A percentile compares a stretch with the other conserved stretches of the same genome.
These are phyloP conservation scores for Conringia planisiliqua DNA, from an alignment of 345 rosid species.

Conservation along the genomic window DNA sequence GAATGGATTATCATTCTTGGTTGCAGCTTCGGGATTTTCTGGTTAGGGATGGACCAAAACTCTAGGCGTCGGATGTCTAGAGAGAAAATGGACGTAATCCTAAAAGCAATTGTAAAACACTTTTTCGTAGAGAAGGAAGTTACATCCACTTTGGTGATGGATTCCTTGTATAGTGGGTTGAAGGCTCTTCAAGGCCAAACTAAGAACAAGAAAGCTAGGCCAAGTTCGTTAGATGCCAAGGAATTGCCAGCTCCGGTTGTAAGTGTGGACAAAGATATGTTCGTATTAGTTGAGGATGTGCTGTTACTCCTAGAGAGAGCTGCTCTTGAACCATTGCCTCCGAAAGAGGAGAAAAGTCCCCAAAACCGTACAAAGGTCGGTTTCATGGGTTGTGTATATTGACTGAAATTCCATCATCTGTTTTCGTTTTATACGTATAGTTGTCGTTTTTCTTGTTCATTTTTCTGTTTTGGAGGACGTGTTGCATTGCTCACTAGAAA, in stretches of 20 bases:
- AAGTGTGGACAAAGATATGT: slow-evolving; percentile 72
- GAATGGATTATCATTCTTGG: slow-evolving; percentile 12
- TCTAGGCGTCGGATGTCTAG: slow-evolving; percentile 72
- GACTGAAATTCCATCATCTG: neutral
- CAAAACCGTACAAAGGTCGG: slow-evolving; percentile 88
- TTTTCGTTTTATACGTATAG: neutral
- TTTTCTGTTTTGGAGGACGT: neutral
- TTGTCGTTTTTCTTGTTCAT: neutral
- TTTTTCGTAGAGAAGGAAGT: slow-evolving; percentile 99
- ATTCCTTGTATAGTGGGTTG: slow-evolving; percentile 96
- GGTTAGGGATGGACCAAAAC: slow-evolving; percentile 86
- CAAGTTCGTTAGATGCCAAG: slow-evolving; percentile 53
- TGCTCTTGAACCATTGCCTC: slow-evolving; percentile 84
- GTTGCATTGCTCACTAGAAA: neutral
- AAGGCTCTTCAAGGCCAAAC: slow-evolving; percentile 94
- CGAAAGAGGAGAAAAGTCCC: slow-evolving; percentile 89
- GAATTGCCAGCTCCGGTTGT: slow-evolving; percentile 85
- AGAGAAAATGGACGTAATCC: slow-evolving; percentile 78
- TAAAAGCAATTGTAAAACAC: slow-evolving; percentile 90
- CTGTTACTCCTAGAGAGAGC: slow-evolving; percentile 75
- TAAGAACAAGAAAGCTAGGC: slow-evolving; percentile 63
- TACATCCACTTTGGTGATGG: slow-evolving; percentile 97
- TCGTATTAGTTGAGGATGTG: slow-evolving; percentile 89
- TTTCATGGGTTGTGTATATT: neutral
- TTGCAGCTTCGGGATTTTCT: slow-evolving; percentile 84